These are phyloP conservation scores for Pholiota conissans DNA, from an alignment of 768 basidiomycete genomes.

Conservation along the genomic window DNA sequence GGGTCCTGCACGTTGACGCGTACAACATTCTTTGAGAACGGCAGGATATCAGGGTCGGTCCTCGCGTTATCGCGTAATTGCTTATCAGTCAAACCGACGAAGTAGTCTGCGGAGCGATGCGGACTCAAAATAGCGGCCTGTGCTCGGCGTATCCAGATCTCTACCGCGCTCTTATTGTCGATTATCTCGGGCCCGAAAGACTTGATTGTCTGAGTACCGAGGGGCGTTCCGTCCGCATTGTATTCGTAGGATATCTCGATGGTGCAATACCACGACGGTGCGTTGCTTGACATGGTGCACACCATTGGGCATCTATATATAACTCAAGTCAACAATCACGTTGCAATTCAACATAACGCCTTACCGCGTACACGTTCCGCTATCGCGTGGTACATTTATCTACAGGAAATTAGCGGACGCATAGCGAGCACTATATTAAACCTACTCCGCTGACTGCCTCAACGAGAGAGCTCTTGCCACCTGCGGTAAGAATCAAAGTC, in stretches of 20 bases:
- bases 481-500: conserved; percentile 23
- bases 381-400: conserved; percentile 63
- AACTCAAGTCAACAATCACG: too few species aligned
- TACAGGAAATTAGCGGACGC: conserved; percentile 16
- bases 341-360: too few species aligned
- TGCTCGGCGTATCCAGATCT: conserved; percentile 55
- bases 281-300: conserved; percentile 44
- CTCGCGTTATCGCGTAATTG: conserved; percentile 24
- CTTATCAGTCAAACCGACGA: conserved; percentile 21
- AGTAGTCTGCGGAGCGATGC: conserved; percentile 24
- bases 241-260: too few species aligned
- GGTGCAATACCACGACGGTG: conserved; percentile 43
- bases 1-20: conserved; percentile 46
- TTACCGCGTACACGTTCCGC: conserved; percentile 62
- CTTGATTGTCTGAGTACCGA: too few species aligned
- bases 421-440: neutral
- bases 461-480: conserved; percentile 61
- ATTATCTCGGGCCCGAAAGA: conserved; percentile 47
- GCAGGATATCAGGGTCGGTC: neutral
- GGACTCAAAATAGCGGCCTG: conserved; percentile 60
- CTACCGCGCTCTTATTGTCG: conserved; percentile 42
- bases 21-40: conserved; percentile 42
- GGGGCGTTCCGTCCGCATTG: too few species aligned
- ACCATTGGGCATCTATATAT: conserved; percentile 60
- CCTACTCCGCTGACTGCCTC: conserved; percentile 58